phyloP scores from a whole-genome alignment of 495 filamentous ascomycete genomes.

The Amniculicola lignicola region DNA sequence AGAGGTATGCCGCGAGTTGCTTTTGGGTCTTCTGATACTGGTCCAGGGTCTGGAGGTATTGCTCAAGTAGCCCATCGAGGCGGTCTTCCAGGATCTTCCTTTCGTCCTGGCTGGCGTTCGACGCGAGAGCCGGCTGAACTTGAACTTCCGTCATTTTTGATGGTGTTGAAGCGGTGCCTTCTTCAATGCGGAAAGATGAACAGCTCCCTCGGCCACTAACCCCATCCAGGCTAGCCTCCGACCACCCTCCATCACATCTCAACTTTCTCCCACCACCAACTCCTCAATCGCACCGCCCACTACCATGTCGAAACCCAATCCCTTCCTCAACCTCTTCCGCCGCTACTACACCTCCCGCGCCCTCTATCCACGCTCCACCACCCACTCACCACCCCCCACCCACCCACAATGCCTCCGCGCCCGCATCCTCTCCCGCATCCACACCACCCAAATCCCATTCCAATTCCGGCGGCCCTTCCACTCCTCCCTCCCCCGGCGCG shows the following conservation, averaged over 20 bases:
- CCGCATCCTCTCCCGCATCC: constrained; percentile 17
- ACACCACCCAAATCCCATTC: no score
- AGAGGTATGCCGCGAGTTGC: constrained; percentile 53
- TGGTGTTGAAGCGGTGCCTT: background rate
- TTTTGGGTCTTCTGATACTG: constrained; percentile 61
- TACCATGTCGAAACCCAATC: constrained; percentile 28
- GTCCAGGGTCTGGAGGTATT: constrained; percentile 68
- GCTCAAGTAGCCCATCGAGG: constrained; percentile 64
- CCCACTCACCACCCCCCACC: no score
- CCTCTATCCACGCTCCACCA: background rate
- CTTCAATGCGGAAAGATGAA: background rate
- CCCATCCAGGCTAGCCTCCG: constrained; percentile 1
- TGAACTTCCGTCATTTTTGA: constrained; percentile 17
- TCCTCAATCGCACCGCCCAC: background rate
- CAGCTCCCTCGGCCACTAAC: constrained; percentile 8
- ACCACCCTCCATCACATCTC: constrained; percentile 7
- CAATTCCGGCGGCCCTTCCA: constrained; percentile 20
- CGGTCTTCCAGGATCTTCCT: constrained; percentile 10
- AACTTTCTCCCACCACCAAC: background rate
- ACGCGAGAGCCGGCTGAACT: background rate
- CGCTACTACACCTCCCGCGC: constrained; percentile 13
- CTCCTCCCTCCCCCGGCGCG: constrained; percentile 18
- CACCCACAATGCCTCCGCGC: constrained; percentile 29
- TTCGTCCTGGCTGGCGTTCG: background rate
- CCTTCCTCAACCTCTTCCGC: constrained; percentile 26